phyloP scores from a whole-genome alignment of 352 stramenopile species.

The Globisporangium nunn region DNA sequence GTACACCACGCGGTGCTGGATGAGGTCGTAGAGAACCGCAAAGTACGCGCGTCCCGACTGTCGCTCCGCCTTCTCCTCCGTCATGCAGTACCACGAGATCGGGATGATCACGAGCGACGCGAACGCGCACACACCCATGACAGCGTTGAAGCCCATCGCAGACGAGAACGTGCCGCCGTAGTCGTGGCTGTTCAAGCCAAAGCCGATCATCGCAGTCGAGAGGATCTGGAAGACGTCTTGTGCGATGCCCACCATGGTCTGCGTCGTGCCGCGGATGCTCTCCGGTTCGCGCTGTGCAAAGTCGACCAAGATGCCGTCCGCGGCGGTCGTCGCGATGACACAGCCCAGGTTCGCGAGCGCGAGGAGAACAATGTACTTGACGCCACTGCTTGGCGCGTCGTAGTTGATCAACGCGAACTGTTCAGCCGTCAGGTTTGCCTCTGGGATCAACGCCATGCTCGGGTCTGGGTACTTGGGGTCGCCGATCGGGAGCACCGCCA shows the following conservation, averaged over 20 bases:
- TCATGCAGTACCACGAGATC: conserved; percentile 46
- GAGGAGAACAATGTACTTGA: conserved; percentile 53
- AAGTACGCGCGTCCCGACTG: conserved; percentile 10
- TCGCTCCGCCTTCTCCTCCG: conserved; percentile 24
- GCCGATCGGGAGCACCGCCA: conserved; percentile 33
- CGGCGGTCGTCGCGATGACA: conserved; percentile 39
- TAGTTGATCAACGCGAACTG: conserved; percentile 49
- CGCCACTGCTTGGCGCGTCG: conserved; percentile 30
- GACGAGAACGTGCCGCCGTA: conserved; percentile 50
- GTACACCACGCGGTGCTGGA: conserved; percentile 22
- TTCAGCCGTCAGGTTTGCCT: conserved; percentile 24
- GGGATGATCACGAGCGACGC: conserved; percentile 25
- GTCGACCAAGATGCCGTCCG: conserved; percentile 45
- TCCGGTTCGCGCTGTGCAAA: conserved; percentile 51
- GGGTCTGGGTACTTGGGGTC: conserved; percentile 52
- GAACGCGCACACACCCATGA: conserved; percentile 40
- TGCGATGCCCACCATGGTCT: conserved; percentile 39
- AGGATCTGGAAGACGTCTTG: conserved; percentile 29
- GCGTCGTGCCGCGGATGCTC: conserved; percentile 35
- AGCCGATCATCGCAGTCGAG: conserved; percentile 37
- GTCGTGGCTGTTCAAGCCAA: conserved; percentile 45
- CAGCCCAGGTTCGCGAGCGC: conserved; percentile 48
- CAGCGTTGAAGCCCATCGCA: conserved; percentile 37
- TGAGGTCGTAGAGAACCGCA: conserved; percentile 38
- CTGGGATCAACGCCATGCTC: conserved; percentile 21